These are phyloP conservation scores for Euphorbia celastroides DNA, from an alignment of 441 rosid species.

Conservation along the genomic window DNA sequence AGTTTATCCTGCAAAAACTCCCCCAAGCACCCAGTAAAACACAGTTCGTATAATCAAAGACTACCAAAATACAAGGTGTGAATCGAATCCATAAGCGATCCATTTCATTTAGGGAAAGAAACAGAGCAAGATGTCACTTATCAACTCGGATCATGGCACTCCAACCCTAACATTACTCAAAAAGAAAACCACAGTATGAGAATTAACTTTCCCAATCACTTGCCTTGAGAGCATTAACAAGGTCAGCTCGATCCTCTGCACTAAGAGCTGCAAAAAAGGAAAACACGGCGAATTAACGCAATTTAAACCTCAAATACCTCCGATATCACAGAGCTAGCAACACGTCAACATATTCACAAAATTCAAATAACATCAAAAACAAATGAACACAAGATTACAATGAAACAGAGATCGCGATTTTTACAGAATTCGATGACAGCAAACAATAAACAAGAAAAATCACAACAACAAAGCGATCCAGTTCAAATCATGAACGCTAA, in stretches of 20 bases:
- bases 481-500: not conserved
- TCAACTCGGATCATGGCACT: not conserved
- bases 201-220: not conserved
- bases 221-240: constrained; percentile 65
- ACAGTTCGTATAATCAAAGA: not conserved
- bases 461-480: too few relatives aligned
- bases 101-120: not conserved
- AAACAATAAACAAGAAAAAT: not conserved
- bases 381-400: not conserved
- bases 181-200: not conserved
- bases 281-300: not conserved
- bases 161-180: not conserved
- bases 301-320: not conserved
- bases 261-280: constrained; percentile 48
- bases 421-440: not conserved
- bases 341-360: not conserved
- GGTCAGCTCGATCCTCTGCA: constrained; percentile 66
- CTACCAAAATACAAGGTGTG: not conserved
- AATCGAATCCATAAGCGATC: not conserved
- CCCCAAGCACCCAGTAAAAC: not conserved
- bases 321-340: too few relatives aligned
- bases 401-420: not conserved
- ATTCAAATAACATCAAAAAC: not conserved
- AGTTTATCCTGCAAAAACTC: constrained; percentile 53
- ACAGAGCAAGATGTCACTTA: not conserved